These are phyloP conservation scores for Penicillium salamii DNA, from an alignment of 495 filamentous ascomycete species.

Conservation along the genomic window DNA sequence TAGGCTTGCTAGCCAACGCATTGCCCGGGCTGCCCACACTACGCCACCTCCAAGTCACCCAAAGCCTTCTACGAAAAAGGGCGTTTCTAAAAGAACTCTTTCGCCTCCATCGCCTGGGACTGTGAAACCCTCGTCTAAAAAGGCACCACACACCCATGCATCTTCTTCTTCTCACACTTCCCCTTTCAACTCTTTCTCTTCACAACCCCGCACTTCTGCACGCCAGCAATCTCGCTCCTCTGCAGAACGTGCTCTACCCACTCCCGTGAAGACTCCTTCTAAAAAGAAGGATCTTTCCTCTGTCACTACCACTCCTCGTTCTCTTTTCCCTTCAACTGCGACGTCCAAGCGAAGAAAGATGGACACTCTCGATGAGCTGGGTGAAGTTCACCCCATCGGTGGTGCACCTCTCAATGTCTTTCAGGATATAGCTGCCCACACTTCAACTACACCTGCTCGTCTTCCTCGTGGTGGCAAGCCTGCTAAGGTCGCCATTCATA, in stretches of 20 bases:
- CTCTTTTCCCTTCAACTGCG: conserved; percentile 63
- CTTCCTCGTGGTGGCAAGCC: no score
- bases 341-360: conserved; percentile 30
- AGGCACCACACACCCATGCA: neutral
- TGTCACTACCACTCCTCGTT: conserved; percentile 65
- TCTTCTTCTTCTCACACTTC: conserved; percentile 1
- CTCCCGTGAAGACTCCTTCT: conserved; percentile 81
- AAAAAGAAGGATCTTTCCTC: conserved; percentile 58
- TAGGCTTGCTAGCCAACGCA: conserved; percentile 44
- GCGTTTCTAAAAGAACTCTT: conserved; percentile 3
- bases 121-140: neutral
- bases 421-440: no score
- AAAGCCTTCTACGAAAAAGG: conserved; percentile 11
- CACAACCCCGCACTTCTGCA: conserved; percentile 9
- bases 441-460: no score
- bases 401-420: conserved; percentile 43
- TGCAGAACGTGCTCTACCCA: conserved; percentile 63
- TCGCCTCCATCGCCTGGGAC: conserved; percentile 4
- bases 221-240: conserved; percentile 23
- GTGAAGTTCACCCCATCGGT: conserved; percentile 23
- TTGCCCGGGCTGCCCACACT: conserved; percentile 27
- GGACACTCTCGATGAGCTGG: conserved; percentile 49
- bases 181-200: conserved; percentile 1
- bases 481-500: conserved; percentile 88
- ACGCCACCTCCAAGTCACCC: conserved; percentile 39